Evolutionary conservation across 805 yeast species (phyloP).

Genomic region (Suhomyces emberorum): DNA sequence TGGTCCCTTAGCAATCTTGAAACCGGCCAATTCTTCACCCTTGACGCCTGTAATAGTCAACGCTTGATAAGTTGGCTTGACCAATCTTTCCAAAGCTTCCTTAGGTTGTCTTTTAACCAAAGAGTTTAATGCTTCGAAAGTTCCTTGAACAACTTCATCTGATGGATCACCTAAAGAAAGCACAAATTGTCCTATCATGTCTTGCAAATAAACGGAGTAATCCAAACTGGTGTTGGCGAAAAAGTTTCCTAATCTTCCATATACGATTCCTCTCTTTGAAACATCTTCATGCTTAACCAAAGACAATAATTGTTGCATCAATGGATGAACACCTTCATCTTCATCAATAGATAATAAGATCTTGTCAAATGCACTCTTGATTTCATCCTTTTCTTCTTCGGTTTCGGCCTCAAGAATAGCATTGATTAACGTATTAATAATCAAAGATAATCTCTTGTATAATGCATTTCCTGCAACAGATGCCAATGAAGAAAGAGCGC

Average conservation of each 20-base stretch:
- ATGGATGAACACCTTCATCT: conserved; percentile 78
- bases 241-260: conserved; percentile 66
- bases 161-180: conserved; percentile 70
- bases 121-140: conserved; percentile 61
- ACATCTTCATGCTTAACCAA: conserved; percentile 75
- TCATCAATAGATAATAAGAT: conserved; percentile 71
- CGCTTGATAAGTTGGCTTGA: conserved; percentile 76
- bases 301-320: conserved; percentile 75
- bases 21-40: conserved; percentile 70
- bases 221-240: conserved; percentile 66
- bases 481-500: conserved; percentile 81
- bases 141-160: conserved; percentile 57
- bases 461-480: conserved; percentile 86
- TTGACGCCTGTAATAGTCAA: conserved; percentile 59
- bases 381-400: conserved; percentile 38
- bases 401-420: conserved; percentile 45
- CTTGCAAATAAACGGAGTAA: conserved; percentile 68
- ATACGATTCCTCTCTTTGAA: conserved; percentile 58
- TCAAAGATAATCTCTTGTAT: conserved; percentile 65
- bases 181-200: conserved; percentile 69
- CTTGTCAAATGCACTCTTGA: conserved; percentile 57
- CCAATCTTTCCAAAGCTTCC: conserved; percentile 70
- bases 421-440: conserved; percentile 70
- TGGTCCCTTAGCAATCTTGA: conserved; percentile 78
- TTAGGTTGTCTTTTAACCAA: conserved; percentile 72